Evolutionary conservation across 805 yeast genomes (phyloP).

Genomic region (Brettanomyces nanus): DNA sequence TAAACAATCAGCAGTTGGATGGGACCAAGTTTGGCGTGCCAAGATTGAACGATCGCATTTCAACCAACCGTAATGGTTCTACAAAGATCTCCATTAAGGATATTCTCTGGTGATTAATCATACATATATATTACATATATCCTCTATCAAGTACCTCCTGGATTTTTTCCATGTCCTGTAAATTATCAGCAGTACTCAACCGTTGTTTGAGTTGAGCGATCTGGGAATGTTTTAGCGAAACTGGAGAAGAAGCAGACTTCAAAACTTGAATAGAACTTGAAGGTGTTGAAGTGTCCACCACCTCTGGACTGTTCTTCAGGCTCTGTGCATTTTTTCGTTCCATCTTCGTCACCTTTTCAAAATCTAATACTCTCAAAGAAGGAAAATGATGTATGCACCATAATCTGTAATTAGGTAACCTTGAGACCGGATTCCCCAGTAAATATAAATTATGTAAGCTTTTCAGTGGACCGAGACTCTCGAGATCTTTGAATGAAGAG

Average conservation of each 20-base stretch:
- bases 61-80: not conserved
- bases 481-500: constrained; percentile 34
- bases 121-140: constrained; percentile 11
- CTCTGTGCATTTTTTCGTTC: constrained; percentile 43
- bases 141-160: constrained; percentile 45
- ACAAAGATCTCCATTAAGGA: constrained; percentile 15
- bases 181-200: constrained; percentile 53
- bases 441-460: constrained; percentile 42
- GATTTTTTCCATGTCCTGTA: constrained; percentile 68
- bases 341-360: constrained; percentile 43
- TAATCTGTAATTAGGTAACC: constrained; percentile 45
- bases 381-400: constrained; percentile 60
- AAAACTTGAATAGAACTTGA: too few relatives aligned
- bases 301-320: constrained; percentile 37
- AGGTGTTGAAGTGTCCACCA: too few relatives aligned
- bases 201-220: too few relatives aligned
- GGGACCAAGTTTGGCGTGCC: constrained; percentile 17
- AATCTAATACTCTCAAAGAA: constrained; percentile 56
- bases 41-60: constrained; percentile 7
- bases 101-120: constrained; percentile 8
- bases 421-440: constrained; percentile 49
- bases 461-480: constrained; percentile 30
- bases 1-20: constrained; percentile 4
- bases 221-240: too few relatives aligned
- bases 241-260: too few relatives aligned